Evolutionary conservation across 306 rosid genomes (phyloP).

Genomic region (Sesbania bispinosa): DNA sequence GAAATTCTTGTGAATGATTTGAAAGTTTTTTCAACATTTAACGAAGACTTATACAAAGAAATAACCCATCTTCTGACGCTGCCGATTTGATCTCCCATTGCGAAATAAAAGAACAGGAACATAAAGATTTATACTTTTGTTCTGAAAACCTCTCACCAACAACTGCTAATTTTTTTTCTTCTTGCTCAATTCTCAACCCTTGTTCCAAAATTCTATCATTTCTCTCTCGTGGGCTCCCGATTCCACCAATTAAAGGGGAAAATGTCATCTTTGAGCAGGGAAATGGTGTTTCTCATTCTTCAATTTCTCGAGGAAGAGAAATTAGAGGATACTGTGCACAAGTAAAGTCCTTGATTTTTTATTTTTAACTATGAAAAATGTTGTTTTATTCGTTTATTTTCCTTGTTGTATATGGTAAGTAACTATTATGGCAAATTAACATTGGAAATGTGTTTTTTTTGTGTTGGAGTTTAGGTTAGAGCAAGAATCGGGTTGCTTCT

Average conservation of each 20-base stretch:
- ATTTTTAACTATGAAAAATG: too few species aligned
- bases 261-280: conserved; percentile 67
- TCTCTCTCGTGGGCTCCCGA: neutral
- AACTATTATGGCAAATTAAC: neutral
- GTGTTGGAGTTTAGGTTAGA: conserved; percentile 48
- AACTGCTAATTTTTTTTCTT: neutral
- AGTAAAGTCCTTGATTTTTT: conserved; percentile 32
- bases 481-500: conserved; percentile 67
- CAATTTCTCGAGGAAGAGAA: conserved; percentile 82
- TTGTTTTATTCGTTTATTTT: neutral
- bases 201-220: neutral
- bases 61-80: too few species aligned
- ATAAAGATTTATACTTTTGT: conserved; percentile 1
- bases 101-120: neutral
- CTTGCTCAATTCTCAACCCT: conserved; percentile 16
- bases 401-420: neutral
- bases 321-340: conserved; percentile 58
- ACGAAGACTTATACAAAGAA: too few species aligned
- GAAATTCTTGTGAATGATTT: too few species aligned
- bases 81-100: neutral
- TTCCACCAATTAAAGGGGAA: conserved; percentile 7
- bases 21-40: too few species aligned
- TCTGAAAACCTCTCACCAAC: neutral
- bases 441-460: neutral
- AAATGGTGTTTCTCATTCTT: conserved; percentile 65